Percentiles rank a stretch among this genome's conserved stretches.
Conservation (phyloP, 495 filamentous ascomycete species). For the Tuber umbilicatum region DNA sequence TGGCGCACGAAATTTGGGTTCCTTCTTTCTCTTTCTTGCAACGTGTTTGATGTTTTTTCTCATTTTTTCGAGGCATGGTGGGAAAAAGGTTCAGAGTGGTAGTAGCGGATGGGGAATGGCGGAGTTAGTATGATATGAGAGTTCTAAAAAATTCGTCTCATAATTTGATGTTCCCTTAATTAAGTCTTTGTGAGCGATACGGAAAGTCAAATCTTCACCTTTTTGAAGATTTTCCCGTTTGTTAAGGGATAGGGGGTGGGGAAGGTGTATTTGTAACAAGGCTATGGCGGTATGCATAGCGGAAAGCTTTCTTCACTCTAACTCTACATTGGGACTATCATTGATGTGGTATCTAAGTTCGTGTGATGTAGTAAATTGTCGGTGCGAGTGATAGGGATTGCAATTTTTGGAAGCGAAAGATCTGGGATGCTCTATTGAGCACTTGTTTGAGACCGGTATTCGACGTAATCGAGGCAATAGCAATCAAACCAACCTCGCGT, state of each 20-base stretch:
- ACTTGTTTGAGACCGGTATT: not conserved
- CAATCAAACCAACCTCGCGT: not conserved
- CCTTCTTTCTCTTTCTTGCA: not conserved
- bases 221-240: not conserved
- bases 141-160: not conserved
- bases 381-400: not conserved
- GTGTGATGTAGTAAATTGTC: not conserved
- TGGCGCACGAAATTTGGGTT: not conserved
- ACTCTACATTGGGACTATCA: not conserved
- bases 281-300: not conserved
- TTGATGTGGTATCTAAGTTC: not conserved
- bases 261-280: conserved; percentile 4
- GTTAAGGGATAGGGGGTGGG: not conserved
- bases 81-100: not conserved
- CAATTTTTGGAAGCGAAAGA: not conserved
- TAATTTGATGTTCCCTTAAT: not conserved
- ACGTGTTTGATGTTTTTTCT: not conserved
- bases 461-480: not conserved
- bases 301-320: conserved; percentile 1
- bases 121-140: not conserved
- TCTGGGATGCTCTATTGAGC: not conserved
- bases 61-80: not conserved
- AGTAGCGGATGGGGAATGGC: not conserved
- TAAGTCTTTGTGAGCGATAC: not conserved
- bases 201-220: not conserved